Base-by-base conservation (phyloP, 1,284 basidiomycete species). In the Wallemia ichthyophaga region DNA sequence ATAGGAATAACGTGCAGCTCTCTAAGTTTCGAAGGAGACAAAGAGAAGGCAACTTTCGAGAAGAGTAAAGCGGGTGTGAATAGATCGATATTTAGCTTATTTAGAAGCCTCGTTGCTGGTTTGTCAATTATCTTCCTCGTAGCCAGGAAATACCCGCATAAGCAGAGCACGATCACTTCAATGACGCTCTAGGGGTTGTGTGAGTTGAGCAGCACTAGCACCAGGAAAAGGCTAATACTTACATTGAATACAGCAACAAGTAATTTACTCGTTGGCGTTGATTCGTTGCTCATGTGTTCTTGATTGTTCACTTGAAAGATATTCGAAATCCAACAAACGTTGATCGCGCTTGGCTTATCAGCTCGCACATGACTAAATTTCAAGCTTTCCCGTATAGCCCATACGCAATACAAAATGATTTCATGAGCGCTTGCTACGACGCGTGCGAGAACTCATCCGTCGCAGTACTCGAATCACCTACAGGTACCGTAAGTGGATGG, bases 1-100 rank as follows among this genome's bases (percentile, higher is more conserved):
- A 92, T 74, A 2, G 89, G 89, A 27, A 94, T 86, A 62, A 92
- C 78, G 83, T 85, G 88, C 74, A 94, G 73, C 69, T 94, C 86
- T 54, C 76, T 76, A 13, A 92, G 72, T 72, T 91, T 65, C 32
- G 59, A 55, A 17, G 81, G 81, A 0, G 80, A 77, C 25, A 83
- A 69, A 68, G 79, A 82, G 69, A 85, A 84, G 0, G 87, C 83
- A 24, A 92, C 88, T 73, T 94, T 95, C 32, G 85, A 87, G 71
- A 94, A 94, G 25, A 94, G 74, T 21, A 95, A 77, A 0, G 84
- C 83, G 0, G 89, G 89, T 0, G 89, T 95, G 71, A 94, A 91
- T 32, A 94, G 76, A 0, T 83, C 84, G 25, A 94, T 78, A 67
- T 88, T 87, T 59, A 87, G 72, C 31, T 76, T 73, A 64, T 85